Conservation (phyloP, 2,329 filamentous ascomycete genomes). For the Aspergillus neotritici region DNA sequence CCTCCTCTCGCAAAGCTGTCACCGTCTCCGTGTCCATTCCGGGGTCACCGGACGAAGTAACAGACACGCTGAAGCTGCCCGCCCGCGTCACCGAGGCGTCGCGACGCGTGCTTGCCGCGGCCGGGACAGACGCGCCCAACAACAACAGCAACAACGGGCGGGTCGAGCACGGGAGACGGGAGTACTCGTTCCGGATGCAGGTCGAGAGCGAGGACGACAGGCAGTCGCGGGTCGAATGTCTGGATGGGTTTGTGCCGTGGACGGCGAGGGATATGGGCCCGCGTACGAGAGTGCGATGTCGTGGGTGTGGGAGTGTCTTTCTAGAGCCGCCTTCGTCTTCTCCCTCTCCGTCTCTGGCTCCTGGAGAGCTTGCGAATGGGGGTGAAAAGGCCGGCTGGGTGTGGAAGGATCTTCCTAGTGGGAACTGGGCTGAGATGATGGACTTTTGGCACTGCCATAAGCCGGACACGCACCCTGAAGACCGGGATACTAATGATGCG, state of each 20-base stretch:
- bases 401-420: conserved; percentile 93
- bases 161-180: conserved; percentile 27
- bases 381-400: conserved; percentile 32
- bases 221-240: conserved; percentile 16
- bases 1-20: conserved; percentile 31
- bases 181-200: conserved; percentile 51
- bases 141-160: background rate
- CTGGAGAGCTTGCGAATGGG: background rate
- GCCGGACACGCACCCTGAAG: conserved; percentile 52
- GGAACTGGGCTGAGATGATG: conserved; percentile 99
- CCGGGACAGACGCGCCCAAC: background rate
- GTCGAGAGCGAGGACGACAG: conserved; percentile 38
- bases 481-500: conserved; percentile 33
- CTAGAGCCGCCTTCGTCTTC: conserved; percentile 15
- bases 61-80: conserved; percentile 47
- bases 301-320: conserved; percentile 29
- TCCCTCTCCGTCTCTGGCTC: background rate
- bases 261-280: conserved; percentile 34
- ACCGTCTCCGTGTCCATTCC: conserved; percentile 35
- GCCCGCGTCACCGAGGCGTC: conserved; percentile 28
- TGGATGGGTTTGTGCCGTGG: conserved; percentile 34
- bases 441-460: conserved; percentile 99
- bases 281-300: conserved; percentile 33
- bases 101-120: conserved; percentile 15
- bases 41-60: conserved; percentile 15